These are phyloP conservation scores for Fusarium algeriense DNA, from an alignment of 2,329 filamentous ascomycete species.

Conservation along the genomic window DNA sequence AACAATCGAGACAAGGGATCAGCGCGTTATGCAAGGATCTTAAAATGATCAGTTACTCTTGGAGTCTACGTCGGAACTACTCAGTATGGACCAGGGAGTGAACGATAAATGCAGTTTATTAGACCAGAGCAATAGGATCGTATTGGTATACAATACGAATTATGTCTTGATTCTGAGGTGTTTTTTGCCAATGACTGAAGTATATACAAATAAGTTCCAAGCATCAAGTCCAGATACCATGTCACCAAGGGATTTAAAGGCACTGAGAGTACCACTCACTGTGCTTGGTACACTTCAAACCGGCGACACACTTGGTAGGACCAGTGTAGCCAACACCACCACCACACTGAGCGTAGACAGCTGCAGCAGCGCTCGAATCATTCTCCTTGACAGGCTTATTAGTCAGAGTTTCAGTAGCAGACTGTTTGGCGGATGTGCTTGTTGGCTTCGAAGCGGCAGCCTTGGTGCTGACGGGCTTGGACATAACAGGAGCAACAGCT, in stretches of 20 bases:
- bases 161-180: no score
- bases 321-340: slow-evolving; percentile 41
- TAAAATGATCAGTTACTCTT: neutral
- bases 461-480: neutral
- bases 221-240: neutral
- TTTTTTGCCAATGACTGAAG: neutral
- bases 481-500: neutral
- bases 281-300: slow-evolving; percentile 37
- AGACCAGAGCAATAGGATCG: no score
- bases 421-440: neutral
- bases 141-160: no score
- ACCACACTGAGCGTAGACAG: slow-evolving; percentile 41
- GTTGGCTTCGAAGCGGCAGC: neutral
- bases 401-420: neutral
- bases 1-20: neutral
- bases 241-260: neutral
- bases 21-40: neutral
- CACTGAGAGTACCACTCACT: slow-evolving; percentile 49
- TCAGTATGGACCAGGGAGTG: no score
- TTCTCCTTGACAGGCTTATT: neutral
- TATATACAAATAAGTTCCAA: slow-evolving; percentile 11
- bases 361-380: neutral
- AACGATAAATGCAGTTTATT: no score
- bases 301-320: slow-evolving; percentile 38
- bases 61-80: no score